phyloP scores from a whole-genome alignment of 2,329 filamentous ascomycete genomes.

The Fusarium acutatum region DNA sequence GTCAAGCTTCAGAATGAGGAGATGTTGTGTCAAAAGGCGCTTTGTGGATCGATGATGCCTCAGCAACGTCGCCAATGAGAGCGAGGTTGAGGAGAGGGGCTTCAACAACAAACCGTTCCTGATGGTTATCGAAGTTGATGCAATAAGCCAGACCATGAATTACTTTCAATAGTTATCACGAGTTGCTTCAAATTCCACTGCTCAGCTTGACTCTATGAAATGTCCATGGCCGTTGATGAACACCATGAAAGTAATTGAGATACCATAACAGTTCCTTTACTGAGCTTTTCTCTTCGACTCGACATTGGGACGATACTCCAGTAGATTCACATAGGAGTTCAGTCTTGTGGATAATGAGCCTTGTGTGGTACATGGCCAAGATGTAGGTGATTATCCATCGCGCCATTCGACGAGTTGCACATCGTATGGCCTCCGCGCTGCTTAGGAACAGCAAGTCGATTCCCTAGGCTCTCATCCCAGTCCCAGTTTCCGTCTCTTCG shows the following conservation, averaged over 20 bases:
- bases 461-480: neutral
- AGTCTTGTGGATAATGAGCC: neutral
- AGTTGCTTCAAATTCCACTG: rapidly evolving
- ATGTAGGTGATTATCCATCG: neutral
- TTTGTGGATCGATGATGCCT: slow-evolving; percentile 13
- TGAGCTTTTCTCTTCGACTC: too few relatives aligned
- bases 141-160: neutral
- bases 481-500: neutral
- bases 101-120: neutral
- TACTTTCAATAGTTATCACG: rapidly evolving
- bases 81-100: neutral
- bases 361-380: neutral
- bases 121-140: neutral
- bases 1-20: slow-evolving; percentile 2
- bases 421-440: neutral
- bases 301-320: neutral
- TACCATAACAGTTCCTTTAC: too few relatives aligned
- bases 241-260: neutral
- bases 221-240: neutral
- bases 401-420: neutral
- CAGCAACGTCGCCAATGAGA: neutral
- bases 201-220: neutral
- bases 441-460: neutral
- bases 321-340: neutral
- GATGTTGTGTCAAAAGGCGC: neutral